Percentiles rank a stretch among this genome's conserved stretches.
Conservation (phyloP, 495 filamentous ascomycete genomes). For the Zalerion maritima region DNA sequence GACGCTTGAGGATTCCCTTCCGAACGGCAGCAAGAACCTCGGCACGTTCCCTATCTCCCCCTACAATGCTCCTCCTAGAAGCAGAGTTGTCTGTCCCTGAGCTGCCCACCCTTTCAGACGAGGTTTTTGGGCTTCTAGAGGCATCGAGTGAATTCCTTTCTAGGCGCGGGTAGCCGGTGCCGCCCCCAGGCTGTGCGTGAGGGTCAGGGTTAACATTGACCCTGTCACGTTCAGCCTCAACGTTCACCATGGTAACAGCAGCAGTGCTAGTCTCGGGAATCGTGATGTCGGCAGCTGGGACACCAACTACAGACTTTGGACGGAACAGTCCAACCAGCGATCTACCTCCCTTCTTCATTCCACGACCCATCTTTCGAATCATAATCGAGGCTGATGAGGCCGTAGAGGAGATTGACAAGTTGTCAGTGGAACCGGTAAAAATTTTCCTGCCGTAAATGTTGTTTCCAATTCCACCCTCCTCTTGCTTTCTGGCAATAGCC, state of each 20-base stretch:
- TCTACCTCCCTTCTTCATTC: conserved; percentile 81
- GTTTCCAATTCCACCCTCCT: conserved; percentile 78
- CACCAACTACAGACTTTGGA: conserved; percentile 79
- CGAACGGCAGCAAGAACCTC: conserved; percentile 80
- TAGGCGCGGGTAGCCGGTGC: conserved; percentile 77
- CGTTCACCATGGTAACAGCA: conserved; percentile 84
- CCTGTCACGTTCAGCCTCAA: conserved; percentile 79
- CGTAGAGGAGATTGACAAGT: conserved; percentile 91
- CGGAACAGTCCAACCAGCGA: conserved; percentile 91
- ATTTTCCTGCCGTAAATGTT: conserved; percentile 89
- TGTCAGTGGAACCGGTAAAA: conserved; percentile 88
- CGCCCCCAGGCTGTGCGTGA: conserved; percentile 52
- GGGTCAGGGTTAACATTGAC: conserved; percentile 66
- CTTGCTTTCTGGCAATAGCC: conserved; percentile 82
- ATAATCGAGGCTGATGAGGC: conserved; percentile 97
- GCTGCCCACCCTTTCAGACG: conserved; percentile 35
- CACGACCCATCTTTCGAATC: conserved; percentile 98
- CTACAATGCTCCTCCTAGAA: conserved; percentile 73
- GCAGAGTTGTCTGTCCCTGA: conserved; percentile 42
- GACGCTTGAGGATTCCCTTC: conserved; percentile 92
- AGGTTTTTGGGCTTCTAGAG: conserved; percentile 21
- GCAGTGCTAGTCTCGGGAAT: conserved; percentile 55
- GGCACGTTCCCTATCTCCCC: conserved; percentile 77
- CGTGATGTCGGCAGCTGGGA: conserved; percentile 49
- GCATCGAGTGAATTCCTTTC: conserved; percentile 66